Percentiles rank a stretch among this genome's conserved stretches.
Evolutionary conservation across 768 basidiomycete genomes (phyloP).

Genomic region (Xerocomellus intermedius): DNA sequence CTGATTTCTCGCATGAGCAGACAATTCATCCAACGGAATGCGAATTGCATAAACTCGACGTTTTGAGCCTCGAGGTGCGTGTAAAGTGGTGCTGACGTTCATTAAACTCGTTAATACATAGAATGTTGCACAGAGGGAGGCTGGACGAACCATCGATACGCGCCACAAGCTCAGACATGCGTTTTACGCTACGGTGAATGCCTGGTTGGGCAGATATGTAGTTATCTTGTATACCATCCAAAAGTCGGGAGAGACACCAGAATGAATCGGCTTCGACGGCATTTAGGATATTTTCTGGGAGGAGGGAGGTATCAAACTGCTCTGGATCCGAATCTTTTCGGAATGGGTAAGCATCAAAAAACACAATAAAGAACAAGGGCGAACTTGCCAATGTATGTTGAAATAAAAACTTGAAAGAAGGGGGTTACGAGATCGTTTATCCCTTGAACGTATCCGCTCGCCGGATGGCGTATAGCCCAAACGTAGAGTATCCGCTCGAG

Average conservation of each 20-base stretch:
- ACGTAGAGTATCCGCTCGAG: constrained; percentile 95
- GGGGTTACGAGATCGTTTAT: constrained; percentile 98
- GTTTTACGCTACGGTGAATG: constrained; percentile 87
- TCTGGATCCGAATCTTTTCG: constrained; percentile 85
- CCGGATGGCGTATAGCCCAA: constrained; percentile 98
- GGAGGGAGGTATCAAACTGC: constrained; percentile 72
- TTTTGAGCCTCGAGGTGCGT: constrained; percentile 85
- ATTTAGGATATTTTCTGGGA: constrained; percentile 67
- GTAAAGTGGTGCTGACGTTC: constrained; percentile 69
- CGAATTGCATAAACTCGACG: constrained; percentile 99
- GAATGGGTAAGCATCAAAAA: constrained; percentile 1
- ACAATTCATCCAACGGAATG: constrained; percentile 99
- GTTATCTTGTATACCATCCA: constrained; percentile 98
- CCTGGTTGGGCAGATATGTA: constrained; percentile 97
- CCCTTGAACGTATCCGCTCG: constrained; percentile 97
- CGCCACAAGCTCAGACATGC: constrained; percentile 92
- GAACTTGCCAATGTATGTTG: constrained; percentile 82
- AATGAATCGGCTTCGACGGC: constrained; percentile 97
- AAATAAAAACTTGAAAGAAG: constrained; percentile 96
- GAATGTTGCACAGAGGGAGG: not conserved
- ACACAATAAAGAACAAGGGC: not conserved
- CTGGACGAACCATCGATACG: constrained; percentile 75
- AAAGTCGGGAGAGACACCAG: constrained; percentile 93
- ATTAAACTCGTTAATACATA: not conserved
- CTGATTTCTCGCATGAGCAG: constrained; percentile 97